Conservation (phyloP, 148 eudicot genomes). For the Rhododendron williamsianum region DNA sequence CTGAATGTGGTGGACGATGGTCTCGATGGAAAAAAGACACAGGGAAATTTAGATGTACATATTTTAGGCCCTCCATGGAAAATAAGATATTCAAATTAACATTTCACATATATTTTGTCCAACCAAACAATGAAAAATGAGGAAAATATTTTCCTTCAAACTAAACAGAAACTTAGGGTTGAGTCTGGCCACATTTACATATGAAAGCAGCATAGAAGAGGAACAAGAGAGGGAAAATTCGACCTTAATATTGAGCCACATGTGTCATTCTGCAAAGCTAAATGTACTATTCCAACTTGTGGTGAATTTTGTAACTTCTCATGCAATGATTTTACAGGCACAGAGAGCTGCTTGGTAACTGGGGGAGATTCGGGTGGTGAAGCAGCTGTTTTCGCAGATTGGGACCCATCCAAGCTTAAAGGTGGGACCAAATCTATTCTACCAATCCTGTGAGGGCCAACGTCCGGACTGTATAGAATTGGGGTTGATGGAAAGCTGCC, state of each 20-base stretch:
- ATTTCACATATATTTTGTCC: not conserved
- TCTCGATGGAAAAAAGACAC: not conserved
- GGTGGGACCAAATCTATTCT: conserved; percentile 87
- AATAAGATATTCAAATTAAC: not conserved
- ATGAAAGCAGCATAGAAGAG: conserved; percentile 4
- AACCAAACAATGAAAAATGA: not conserved
- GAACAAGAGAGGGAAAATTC: not conserved
- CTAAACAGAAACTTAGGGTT: not conserved
- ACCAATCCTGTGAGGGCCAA: conserved; percentile 49
- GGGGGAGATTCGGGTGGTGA: conserved; percentile 77
- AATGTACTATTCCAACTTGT: conserved; percentile 84
- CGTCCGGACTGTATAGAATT: conserved; percentile 71
- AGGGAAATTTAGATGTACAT: not conserved
- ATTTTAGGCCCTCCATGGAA: not conserved
- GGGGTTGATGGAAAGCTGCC: conserved; percentile 98
- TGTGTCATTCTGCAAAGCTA: conserved; percentile 92
- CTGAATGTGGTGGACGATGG: not conserved
- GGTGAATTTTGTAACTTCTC: conserved; percentile 73
- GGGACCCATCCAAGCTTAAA: conserved; percentile 82
- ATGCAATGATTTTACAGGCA: conserved; percentile 60
- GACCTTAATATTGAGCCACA: conserved; percentile 86
- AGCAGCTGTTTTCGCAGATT: conserved; percentile 43
- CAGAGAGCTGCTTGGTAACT: conserved; percentile 59
- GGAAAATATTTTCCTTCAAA: not conserved
- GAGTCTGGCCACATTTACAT: not conserved